Percentiles rank a stretch among this genome's conserved stretches.
phyloP scores from a whole-genome alignment of 768 basidiomycete species.

The Termitomyces sp. region DNA sequence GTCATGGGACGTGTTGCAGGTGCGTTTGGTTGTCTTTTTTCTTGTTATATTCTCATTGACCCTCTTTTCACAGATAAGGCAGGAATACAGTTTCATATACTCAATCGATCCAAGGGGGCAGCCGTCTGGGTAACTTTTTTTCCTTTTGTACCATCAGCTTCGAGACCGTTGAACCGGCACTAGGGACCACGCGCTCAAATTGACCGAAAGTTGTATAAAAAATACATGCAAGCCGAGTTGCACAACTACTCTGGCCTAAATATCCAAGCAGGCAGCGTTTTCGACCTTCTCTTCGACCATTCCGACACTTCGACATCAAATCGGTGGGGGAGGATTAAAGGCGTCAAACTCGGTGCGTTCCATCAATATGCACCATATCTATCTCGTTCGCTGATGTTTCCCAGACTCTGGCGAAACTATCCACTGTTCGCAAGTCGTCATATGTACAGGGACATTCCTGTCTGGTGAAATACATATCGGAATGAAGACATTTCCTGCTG shows the following conservation, averaged over 20 bases:
- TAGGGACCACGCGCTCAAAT: slow-evolving; percentile 90
- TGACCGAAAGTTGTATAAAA: slow-evolving; percentile 79
- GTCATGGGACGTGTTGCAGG: slow-evolving; percentile 81
- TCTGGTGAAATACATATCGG: slow-evolving; percentile 90
- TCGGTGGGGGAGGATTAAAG: slow-evolving; percentile 49
- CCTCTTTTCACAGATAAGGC: slow-evolving; percentile 56
- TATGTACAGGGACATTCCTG: slow-evolving; percentile 90
- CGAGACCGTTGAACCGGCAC: background rate
- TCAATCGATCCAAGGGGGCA: slow-evolving; percentile 82
- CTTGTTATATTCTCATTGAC: background rate
- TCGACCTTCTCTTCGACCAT: slow-evolving; percentile 67
- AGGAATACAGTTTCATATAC: slow-evolving; percentile 82
- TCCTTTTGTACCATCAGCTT: background rate
- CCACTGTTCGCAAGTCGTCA: slow-evolving; percentile 72
- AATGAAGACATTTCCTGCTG: slow-evolving; percentile 71
- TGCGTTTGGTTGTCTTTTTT: slow-evolving; percentile 22
- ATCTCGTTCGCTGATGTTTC: background rate
- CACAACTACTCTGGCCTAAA: slow-evolving; percentile 63
- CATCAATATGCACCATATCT: background rate
- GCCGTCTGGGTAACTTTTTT: slow-evolving; percentile 74
- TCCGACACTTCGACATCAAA: slow-evolving; percentile 23
- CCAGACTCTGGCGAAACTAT: slow-evolving; percentile 73
- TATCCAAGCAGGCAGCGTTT: slow-evolving; percentile 68
- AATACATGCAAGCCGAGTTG: slow-evolving; percentile 69
- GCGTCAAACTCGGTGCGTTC: slow-evolving; percentile 60